Base-by-base conservation (phyloP, 495 filamentous ascomycete genomes). In the Sordaria brevicollis region DNA sequence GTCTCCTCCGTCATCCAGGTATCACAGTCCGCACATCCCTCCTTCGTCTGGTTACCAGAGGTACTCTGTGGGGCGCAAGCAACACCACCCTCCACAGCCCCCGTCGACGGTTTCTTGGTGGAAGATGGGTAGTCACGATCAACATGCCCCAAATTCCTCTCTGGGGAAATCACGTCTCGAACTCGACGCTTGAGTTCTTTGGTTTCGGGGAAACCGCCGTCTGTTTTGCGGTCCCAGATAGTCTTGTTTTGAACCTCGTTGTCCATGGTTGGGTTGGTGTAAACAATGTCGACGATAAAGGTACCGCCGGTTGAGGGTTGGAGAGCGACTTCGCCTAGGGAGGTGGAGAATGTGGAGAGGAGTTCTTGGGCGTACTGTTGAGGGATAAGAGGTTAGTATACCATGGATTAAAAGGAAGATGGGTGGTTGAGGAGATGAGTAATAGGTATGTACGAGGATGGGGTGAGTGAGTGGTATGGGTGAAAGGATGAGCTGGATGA, bases 341-440 rank as follows among this genome's bases (percentile, higher is more conserved):
- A 84, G 13, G 89, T 93, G 66, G 86, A 85, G 83, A 99, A 99
- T 7, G 95, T 99, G n/a, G 92, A 95, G 70, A 99, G 89, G 67
- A 99, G 92, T 81, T 99, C 95, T 87, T 99, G 95, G 57, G 91
- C 93, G 81, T 91, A 97, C 92, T 96, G 4, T n/a, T 36, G 38
- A 39, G 33, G 7, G 35, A 33, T 7, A n/a, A 4, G 41, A 2
- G 57, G 35, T 15, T 4, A 67, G 65, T 33, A 43, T 15, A n/a
- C n/a, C n/a, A n/a, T n/a, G n/a, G n/a, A n/a, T n/a, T n/a, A n/a
- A n/a, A n/a, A n/a, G n/a, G n/a, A n/a, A n/a, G n/a, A n/a, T n/a
- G n/a, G n/a, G n/a, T n/a, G n/a, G n/a, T n/a, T n/a, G n/a, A n/a
- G n/a, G n/a, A n/a, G n/a, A n/a, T n/a, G n/a, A n/a, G n/a, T n/a